These are phyloP conservation scores for Epichloe bromicola DNA, from an alignment of 2,329 filamentous ascomycete species.

Conservation along the genomic window DNA sequence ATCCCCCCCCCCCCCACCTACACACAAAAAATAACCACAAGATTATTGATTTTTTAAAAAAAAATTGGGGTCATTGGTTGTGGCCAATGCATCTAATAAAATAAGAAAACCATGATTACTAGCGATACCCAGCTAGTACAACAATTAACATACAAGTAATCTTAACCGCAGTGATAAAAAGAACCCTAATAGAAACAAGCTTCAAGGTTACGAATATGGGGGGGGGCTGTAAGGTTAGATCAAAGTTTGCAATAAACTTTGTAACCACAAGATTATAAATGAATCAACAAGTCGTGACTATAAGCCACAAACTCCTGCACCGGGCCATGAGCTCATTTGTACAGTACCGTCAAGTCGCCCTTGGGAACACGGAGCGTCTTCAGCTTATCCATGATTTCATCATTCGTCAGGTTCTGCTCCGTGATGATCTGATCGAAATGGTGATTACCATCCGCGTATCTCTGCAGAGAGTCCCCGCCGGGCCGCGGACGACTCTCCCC, in stretches of 20 bases:
- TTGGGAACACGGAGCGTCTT: slow-evolving; percentile 40
- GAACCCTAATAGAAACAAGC: too few species aligned
- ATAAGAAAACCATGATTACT: too few species aligned
- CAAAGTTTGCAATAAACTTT: too few species aligned
- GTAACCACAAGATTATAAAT: not conserved
- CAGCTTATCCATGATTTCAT: slow-evolving; percentile 56
- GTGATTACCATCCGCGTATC: slow-evolving; percentile 62
- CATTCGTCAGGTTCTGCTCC: slow-evolving; percentile 57
- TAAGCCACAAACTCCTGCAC: not conserved
- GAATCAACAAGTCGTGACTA: not conserved
- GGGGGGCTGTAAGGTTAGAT: too few species aligned
- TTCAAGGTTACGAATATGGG: too few species aligned
- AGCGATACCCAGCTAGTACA: too few species aligned
- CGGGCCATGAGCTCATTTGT: slow-evolving; percentile 25
- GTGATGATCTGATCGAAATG: slow-evolving; percentile 75
- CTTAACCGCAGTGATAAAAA: too few species aligned
- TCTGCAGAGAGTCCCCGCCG: slow-evolving; percentile 41
- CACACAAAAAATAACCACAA: not conserved
- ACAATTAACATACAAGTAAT: too few species aligned
- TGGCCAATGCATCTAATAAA: too few species aligned
- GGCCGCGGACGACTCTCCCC: slow-evolving; percentile 32
- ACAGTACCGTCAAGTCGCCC: slow-evolving; percentile 41
- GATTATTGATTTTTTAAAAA: too few species aligned
- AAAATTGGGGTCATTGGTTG: too few species aligned
- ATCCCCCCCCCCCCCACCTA: not conserved